Base-by-base conservation (phyloP, 192 early-diverging fungal species). In the Obelidium mucronatum region DNA sequence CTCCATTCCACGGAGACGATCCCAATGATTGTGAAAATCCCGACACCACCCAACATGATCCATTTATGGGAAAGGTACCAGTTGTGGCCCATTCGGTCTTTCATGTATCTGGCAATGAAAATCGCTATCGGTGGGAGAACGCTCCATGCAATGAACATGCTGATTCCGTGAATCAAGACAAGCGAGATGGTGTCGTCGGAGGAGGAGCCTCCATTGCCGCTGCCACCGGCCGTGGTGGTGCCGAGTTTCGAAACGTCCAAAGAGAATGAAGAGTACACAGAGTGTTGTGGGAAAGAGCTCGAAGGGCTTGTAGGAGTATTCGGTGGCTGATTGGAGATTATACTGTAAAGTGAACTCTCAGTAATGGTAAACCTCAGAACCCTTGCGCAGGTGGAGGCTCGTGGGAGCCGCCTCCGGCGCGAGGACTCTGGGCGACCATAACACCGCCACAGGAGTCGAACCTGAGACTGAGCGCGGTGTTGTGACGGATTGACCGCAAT, bases 51-150 rank as follows among this genome's bases (percentile, higher is more conserved):
- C n/a, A 83, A 22, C 76, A 83, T 77, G 61, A 80, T 37, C 13
- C 64, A 39, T 15, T 75, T 51, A 70, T 83, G 82, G 37, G 78
- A 13, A 11, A 42, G 28, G 63, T 77, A 84, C 83, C 83, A 84
- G 35, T 52, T 22, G 42, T 80, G 63, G 30, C 83, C 83, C 1
- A 81, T 24, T 13, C 67, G 26, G 53, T 80, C 48, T 53, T 84
- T 84, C 13, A 84, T 11, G 74, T 75, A 82, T 37, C 83, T 65
- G 3, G 83, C 83, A 36, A 81, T 68, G 56, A 82, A 84, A 36
- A 84, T 83, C 6, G 58, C 78, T 22, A 42, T 28, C n/a, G 22
- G 56, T 4, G 82, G 81, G 15, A 67, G 36, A 15, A 83, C 64
- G 37, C 44, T 31, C 80, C 80, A 82, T 59, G 80, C 80, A 24